Evolutionary conservation across 805 yeast species (phyloP).

Genomic region (Ogataea methylovora): DNA sequence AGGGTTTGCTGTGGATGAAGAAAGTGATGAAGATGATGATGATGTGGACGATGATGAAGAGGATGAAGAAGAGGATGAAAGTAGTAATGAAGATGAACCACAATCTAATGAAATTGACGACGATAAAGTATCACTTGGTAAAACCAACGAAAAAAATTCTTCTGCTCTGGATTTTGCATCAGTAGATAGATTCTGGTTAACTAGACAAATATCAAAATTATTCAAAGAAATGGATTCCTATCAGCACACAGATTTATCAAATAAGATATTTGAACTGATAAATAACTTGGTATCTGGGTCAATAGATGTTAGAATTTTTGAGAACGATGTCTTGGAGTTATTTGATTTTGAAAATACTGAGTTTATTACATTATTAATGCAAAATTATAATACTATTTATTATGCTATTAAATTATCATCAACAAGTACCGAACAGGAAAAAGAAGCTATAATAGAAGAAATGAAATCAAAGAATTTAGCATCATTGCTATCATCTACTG

Average conservation of each 20-base stretch:
- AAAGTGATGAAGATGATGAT: constrained; percentile 29
- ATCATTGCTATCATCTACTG: constrained; percentile 30
- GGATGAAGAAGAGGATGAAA: constrained; percentile 19
- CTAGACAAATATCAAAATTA: constrained; percentile 35
- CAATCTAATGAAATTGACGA: constrained; percentile 12
- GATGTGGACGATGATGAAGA: constrained; percentile 23
- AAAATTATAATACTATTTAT: constrained; percentile 29
- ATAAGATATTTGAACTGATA: constrained; percentile 33
- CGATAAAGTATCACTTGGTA: constrained; percentile 9
- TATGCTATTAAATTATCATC: constrained; percentile 21
- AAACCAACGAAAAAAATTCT: constrained; percentile 3
- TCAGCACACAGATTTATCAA: constrained; percentile 27
- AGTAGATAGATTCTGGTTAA: constrained; percentile 41
- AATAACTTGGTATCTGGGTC: constrained; percentile 20
- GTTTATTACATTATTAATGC: constrained; percentile 39
- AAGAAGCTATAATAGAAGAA: constrained; percentile 28
- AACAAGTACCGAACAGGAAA: constrained; percentile 19
- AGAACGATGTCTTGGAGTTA: constrained; percentile 43
- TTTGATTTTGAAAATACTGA: constrained; percentile 45
- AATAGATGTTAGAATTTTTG: constrained; percentile 36
- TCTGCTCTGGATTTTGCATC: constrained; percentile 10
- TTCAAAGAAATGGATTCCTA: constrained; percentile 30
- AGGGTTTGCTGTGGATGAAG: no score
- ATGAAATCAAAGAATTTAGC: constrained; percentile 37
- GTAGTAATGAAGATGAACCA: constrained; percentile 22